phyloP scores from a whole-genome alignment of 2,329 filamentous ascomycete genomes.

The Fusarium fujikuroi region DNA sequence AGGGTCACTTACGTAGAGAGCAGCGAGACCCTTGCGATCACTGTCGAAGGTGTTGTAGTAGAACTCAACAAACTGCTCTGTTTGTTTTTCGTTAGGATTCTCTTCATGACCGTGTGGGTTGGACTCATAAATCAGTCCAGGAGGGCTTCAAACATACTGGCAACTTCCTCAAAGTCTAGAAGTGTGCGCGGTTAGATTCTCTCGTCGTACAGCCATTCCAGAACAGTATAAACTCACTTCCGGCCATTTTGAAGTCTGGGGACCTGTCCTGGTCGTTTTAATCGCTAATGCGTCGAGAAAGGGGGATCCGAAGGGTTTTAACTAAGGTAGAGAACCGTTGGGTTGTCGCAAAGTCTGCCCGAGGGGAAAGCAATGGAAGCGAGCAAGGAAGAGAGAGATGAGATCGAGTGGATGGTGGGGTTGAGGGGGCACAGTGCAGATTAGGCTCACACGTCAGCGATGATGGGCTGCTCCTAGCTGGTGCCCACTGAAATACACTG shows the following conservation, averaged over 20 bases:
- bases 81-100: constrained; percentile 13
- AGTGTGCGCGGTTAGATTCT: constrained; percentile 45
- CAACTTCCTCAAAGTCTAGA: constrained; percentile 58
- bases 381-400: constrained; percentile 30
- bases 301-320: background rate
- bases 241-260: constrained; percentile 42
- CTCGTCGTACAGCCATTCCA: background rate
- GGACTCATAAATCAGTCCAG: constrained; percentile 4
- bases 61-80: constrained; percentile 88
- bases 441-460: constrained; percentile 38
- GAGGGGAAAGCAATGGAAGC: constrained; percentile 30
- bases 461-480: constrained; percentile 5
- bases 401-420: constrained; percentile 51
- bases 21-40: constrained; percentile 71
- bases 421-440: constrained; percentile 52
- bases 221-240: constrained; percentile 31
- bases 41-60: constrained; percentile 91
- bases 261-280: constrained; percentile 23
- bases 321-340: constrained; percentile 25
- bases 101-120: background rate
- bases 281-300: constrained; percentile 13
- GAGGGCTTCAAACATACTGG: constrained; percentile 53
- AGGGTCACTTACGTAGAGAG: constrained; percentile 80
- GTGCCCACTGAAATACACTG: constrained; percentile 18
- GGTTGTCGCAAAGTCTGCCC: constrained; percentile 51